phyloP scores from a whole-genome alignment of 192 early-diverging fungal genomes.

The Gryganskiella cystojenkinii region DNA sequence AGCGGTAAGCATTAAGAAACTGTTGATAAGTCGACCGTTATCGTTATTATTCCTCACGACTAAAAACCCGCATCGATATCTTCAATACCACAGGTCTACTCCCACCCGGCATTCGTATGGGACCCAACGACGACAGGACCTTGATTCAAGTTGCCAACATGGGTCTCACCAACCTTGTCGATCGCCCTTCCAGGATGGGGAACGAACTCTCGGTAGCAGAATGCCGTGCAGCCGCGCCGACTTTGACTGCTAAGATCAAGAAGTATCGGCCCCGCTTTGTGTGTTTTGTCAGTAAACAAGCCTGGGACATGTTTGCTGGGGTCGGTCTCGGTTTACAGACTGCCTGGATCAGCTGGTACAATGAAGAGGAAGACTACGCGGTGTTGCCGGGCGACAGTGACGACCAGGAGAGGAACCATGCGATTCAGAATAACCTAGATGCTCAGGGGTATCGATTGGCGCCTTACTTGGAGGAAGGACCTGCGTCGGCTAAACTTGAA shows the following conservation, averaged over 20 bases:
- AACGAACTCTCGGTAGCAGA: constrained; percentile 68
- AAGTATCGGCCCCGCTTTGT: constrained; percentile 66
- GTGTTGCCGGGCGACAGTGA: not conserved
- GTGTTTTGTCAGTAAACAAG: constrained; percentile 78
- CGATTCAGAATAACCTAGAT: constrained; percentile 36
- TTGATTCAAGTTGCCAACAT: constrained; percentile 63
- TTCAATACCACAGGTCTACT: constrained; percentile 15
- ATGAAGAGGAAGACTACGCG: constrained; percentile 22
- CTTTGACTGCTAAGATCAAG: constrained; percentile 69
- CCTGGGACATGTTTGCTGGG: constrained; percentile 70
- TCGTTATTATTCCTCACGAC: not conserved
- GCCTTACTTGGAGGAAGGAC: constrained; percentile 33
- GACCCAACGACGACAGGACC: constrained; percentile 61
- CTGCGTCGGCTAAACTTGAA: constrained; percentile 8
- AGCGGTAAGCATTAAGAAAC: constrained; percentile 48
- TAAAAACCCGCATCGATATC: not conserved
- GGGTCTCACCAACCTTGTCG: constrained; percentile 73
- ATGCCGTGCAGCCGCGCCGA: constrained; percentile 69
- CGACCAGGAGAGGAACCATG: constrained; percentile 8
- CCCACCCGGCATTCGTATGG: constrained; percentile 60
- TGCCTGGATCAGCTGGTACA: constrained; percentile 41
- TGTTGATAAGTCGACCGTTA: not conserved
- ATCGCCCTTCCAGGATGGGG: constrained; percentile 66
- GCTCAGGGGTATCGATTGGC: constrained; percentile 32
- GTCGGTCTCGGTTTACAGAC: constrained; percentile 41